A percentile compares a stretch with the other conserved stretches of the same genome.
phyloP scores from a whole-genome alignment of 140 eudicot species.

The Eryngium alpinum region DNA sequence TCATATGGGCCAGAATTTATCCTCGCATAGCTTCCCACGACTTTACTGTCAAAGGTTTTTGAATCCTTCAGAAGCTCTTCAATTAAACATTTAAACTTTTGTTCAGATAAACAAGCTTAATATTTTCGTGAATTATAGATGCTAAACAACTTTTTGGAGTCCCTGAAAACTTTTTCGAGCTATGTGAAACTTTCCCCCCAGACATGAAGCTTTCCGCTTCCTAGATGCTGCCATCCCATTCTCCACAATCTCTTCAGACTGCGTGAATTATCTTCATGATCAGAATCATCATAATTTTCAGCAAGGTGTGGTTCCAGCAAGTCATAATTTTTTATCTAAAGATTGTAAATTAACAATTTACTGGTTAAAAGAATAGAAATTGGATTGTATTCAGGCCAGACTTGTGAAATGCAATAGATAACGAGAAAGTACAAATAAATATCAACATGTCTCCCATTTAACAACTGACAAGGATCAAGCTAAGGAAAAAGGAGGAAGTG shows the following conservation, averaged over 20 bases:
- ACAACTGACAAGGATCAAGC: too few relatives aligned
- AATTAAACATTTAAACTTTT: conserved; percentile 61
- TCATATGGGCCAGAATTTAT: conserved; percentile 71
- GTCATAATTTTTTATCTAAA: conserved; percentile 38
- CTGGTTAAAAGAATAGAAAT: too few relatives aligned
- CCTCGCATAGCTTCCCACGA: conserved; percentile 77
- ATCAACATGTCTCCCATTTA: too few relatives aligned
- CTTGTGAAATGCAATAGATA: too few relatives aligned
- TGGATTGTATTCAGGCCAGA: too few relatives aligned
- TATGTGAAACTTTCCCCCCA: conserved; percentile 21
- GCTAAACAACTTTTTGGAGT: conserved; percentile 56
- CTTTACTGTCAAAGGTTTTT: conserved; percentile 48
- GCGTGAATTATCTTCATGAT: conserved; percentile 34
- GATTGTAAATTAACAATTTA: too few relatives aligned
- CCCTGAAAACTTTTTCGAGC: conserved; percentile 31
- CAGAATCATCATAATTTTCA: conserved; percentile 54
- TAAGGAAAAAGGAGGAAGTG: too few relatives aligned
- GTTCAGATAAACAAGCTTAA: conserved; percentile 60
- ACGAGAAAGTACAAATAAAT: too few relatives aligned
- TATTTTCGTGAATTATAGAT: conserved; percentile 60
- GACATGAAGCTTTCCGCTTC: conserved; percentile 26
- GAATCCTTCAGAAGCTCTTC: conserved; percentile 58
- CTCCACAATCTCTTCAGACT: conserved; percentile 39
- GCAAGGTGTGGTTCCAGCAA: conserved; percentile 61
- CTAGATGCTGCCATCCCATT: conserved; percentile 5